Conservation (phyloP, 371 early-diverging fungal genomes). For the Dichotomocladium elegans region DNA sequence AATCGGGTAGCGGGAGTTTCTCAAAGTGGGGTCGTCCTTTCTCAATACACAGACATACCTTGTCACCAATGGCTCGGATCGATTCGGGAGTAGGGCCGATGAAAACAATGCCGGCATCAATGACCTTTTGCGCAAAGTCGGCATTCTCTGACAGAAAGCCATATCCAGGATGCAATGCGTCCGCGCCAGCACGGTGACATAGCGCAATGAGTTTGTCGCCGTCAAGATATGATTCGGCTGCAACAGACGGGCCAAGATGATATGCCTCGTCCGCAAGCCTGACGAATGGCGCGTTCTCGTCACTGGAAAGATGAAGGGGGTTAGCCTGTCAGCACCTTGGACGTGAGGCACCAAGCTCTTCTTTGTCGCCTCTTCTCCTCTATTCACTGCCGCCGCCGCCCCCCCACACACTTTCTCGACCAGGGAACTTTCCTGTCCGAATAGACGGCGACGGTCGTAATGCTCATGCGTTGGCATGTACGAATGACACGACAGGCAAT, state of each 20-base stretch:
- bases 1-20: not conserved
- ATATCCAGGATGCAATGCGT: conserved; percentile 88
- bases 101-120: conserved; percentile 64
- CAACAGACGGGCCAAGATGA: conserved; percentile 67
- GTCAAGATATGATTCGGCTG: conserved; percentile 69
- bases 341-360: not conserved
- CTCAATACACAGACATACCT: conserved; percentile 49
- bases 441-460: conserved; percentile 92
- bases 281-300: conserved; percentile 78
- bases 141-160: conserved; percentile 88
- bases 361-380: not conserved
- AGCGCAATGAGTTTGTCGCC: conserved; percentile 62
- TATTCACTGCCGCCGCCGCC: too few species aligned
- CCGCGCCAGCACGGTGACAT: conserved; percentile 59
- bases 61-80: conserved; percentile 94
- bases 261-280: conserved; percentile 82
- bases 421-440: conserved; percentile 76
- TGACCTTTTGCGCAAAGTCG: conserved; percentile 68
- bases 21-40: too few species aligned
- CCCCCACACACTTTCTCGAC: too few species aligned
- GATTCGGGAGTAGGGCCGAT: conserved; percentile 77
- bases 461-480: conserved; percentile 76
- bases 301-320: conserved; percentile 42
- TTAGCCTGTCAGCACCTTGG: not conserved
- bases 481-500: conserved; percentile 92